These are phyloP conservation scores for Paxillus ammoniavirescens DNA, from an alignment of 768 basidiomycete genomes.

Conservation along the genomic window DNA sequence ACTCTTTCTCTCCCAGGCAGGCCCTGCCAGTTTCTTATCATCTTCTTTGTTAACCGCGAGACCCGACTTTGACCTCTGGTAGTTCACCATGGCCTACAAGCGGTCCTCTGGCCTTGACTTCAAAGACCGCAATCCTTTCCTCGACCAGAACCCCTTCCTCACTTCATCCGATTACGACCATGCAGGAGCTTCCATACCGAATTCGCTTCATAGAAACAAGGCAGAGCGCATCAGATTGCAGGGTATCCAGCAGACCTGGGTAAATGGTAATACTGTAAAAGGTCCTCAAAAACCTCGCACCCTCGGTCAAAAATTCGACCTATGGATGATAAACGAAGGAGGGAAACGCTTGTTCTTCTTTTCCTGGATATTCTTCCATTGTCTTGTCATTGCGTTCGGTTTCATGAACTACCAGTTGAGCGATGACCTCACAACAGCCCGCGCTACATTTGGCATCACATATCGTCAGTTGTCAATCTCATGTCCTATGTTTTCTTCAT, in stretches of 20 bases:
- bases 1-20: conserved; percentile 23
- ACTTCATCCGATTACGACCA: conserved; percentile 26
- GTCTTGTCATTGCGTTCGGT: conserved; percentile 75
- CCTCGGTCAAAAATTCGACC: conserved; percentile 46
- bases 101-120: conserved; percentile 69
- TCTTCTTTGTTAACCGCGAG: conserved; percentile 13
- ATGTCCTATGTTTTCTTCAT: neutral
- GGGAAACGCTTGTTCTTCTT: conserved; percentile 75
- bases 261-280: conserved; percentile 27
- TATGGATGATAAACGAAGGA: conserved; percentile 98
- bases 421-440: conserved; percentile 70
- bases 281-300: conserved; percentile 38
- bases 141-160: conserved; percentile 51
- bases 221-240: conserved; percentile 82
- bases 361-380: conserved; percentile 78
- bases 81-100: conserved; percentile 34
- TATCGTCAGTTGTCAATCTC: conserved; percentile 53
- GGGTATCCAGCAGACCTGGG: conserved; percentile 70
- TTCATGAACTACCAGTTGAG: conserved; percentile 75
- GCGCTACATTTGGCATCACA: conserved; percentile 70
- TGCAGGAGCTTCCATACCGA: conserved; percentile 25
- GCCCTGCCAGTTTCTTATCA: conserved; percentile 17
- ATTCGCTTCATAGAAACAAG: conserved; percentile 79
- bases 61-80: conserved; percentile 8
- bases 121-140: conserved; percentile 49